phyloP scores from a whole-genome alignment of 202 grass and related monocot genomes.

The Panicum virgatum region DNA sequence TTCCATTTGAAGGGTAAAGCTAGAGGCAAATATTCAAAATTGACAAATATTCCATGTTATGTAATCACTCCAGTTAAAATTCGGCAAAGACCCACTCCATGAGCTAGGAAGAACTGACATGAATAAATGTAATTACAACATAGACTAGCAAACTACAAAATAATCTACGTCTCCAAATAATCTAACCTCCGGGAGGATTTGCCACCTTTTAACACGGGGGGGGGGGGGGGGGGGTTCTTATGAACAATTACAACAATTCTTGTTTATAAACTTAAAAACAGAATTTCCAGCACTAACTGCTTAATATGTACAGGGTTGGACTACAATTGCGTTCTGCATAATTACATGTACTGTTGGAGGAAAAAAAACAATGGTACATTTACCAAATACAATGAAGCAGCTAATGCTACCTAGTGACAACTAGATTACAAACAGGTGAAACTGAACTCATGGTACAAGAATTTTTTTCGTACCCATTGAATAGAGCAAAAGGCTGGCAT shows the following conservation, averaged over 20 bases:
- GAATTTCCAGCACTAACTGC: slow-evolving; percentile 39
- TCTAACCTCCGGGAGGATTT: not conserved
- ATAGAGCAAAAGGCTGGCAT: slow-evolving; percentile 14
- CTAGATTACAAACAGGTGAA: slow-evolving; percentile 38
- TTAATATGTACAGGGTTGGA: slow-evolving; percentile 58
- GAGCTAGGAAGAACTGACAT: not conserved
- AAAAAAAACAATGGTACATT: slow-evolving; percentile 36
- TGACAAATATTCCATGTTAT: too few species aligned
- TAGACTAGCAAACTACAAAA: not conserved
- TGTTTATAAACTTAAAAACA: slow-evolving; percentile 20
- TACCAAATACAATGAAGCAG: slow-evolving; percentile 36
- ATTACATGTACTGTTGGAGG: slow-evolving; percentile 36
- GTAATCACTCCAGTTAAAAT: not conserved
- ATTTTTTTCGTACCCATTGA: slow-evolving; percentile 1
- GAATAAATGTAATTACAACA: not conserved
- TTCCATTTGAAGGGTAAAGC: not conserved
- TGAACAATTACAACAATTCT: slow-evolving; percentile 34
- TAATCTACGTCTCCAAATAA: not conserved
- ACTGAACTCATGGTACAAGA: slow-evolving; percentile 31
- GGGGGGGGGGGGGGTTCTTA: too few species aligned
- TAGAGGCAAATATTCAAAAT: not conserved
- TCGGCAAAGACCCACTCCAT: not conserved
- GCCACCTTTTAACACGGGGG: too few species aligned
- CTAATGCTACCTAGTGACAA: slow-evolving; percentile 56
- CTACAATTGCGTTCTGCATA: slow-evolving; percentile 30